phyloP scores from a whole-genome alignment of 148 eudicot genomes.

The Bassia scoparia region DNA sequence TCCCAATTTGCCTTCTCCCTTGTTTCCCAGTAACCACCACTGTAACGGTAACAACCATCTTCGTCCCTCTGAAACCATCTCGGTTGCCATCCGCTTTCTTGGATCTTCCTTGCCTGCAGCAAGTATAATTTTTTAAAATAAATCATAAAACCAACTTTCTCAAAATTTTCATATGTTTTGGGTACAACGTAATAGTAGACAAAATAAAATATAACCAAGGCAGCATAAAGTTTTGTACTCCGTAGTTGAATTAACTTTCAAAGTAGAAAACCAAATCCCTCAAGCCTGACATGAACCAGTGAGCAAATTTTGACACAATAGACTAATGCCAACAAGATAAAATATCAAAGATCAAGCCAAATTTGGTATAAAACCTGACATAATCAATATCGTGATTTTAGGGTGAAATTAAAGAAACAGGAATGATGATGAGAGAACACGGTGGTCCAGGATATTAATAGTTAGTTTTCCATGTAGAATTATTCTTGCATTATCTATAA shows the following conservation, averaged over 20 bases:
- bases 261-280: too few relatives aligned
- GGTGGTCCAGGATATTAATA: neutral
- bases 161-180: neutral
- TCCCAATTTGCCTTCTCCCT: slow-evolving; percentile 67
- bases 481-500: neutral
- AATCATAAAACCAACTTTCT: neutral
- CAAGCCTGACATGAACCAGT: neutral
- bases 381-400: neutral
- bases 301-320: neutral
- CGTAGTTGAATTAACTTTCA: neutral
- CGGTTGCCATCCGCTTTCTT: slow-evolving; percentile 96
- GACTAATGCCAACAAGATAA: neutral
- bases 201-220: neutral
- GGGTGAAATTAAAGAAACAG: neutral
- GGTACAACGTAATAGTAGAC: neutral
- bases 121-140: neutral
- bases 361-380: neutral
- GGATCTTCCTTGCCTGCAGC: slow-evolving; percentile 80
- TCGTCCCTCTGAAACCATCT: slow-evolving; percentile 85
- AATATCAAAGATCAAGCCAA: neutral
- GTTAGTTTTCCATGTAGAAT: too few relatives aligned
- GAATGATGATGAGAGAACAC: neutral
- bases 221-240: too few relatives aligned
- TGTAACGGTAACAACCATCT: slow-evolving; percentile 75
- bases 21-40: slow-evolving; percentile 91